Evolutionary conservation across 2,329 filamentous ascomycete species (phyloP), one percentile per base, ranked within the genome.

Genomic region (Pseudocercospora pini-densiflorae): DNA sequence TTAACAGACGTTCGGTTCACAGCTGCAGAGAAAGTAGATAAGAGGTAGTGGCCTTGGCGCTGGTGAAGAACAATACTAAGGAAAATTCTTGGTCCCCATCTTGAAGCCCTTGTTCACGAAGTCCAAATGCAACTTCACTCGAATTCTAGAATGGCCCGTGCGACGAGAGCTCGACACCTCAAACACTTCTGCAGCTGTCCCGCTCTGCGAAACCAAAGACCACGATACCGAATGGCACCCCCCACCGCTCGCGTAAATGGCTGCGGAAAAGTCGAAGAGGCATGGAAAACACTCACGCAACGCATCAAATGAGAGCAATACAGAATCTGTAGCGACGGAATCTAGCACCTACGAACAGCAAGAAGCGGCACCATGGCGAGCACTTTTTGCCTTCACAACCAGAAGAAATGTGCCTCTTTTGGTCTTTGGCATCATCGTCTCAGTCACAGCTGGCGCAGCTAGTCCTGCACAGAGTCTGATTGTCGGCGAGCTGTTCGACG

Each of bases 341-440:
- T 58, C 54, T 31, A 60, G 58, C 31, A 60, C 47, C 53, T 65
- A 68, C 8, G 62, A 59, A 47, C 63, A 29, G 65, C 24, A 9
- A 45, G 70, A 67, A 36, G 66, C 60, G 10, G 74, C 70, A 53
- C 73, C 67, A 62, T 88, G 85, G 85, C 82, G 79, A 53, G 81
- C 82, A 0, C 83, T 97, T 3, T 94, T 97, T 77, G 81, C 82
- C 49, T 97, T 96, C 77, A 91, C 89, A 0, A 87, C 83, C n/a
- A 82, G 78, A 70, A 79, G 81, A 16, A 90, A 97, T 74, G 69
- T 85, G 0, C 79, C 81, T 0, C 75, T 86, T 3, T 77, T 94
- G 0, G 55, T 81, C 10, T 73, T 83, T 1, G 91, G 88, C 0
- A 59, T 90, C 0, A 10, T 85, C 3, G 80, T 87, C 1, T 86